Conservation (phyloP, 2,329 filamentous ascomycete species). For the Capronia coronata region DNA sequence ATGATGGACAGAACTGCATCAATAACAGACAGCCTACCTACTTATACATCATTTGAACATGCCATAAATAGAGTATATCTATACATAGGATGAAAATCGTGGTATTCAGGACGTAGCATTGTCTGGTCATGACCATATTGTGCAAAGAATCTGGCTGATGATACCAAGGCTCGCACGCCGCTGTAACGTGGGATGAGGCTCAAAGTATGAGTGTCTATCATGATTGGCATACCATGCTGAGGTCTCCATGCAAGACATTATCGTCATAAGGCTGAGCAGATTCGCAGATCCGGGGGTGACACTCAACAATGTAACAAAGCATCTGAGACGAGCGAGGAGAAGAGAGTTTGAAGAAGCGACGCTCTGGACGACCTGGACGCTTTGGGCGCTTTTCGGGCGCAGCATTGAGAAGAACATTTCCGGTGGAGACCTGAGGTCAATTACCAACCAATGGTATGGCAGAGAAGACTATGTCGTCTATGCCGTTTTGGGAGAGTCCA, state of each 20-base stretch:
- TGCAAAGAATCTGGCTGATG: background rate
- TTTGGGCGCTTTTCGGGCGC: background rate
- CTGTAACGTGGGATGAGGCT: slow-evolving; percentile 1
- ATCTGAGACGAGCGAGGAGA: too few species aligned
- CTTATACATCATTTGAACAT: slow-evolving; percentile 11
- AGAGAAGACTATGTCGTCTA: background rate
- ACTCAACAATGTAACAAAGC: too few species aligned
- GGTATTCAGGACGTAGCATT: background rate
- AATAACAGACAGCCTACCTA: slow-evolving; percentile 5
- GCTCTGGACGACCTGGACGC: too few species aligned
- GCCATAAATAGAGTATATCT: background rate
- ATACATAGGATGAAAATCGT: background rate
- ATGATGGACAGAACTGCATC: slow-evolving; percentile 7
- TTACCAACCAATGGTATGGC: background rate
- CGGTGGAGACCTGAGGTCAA: background rate
- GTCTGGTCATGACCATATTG: background rate
- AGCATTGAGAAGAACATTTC: background rate
- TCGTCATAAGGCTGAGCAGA: background rate
- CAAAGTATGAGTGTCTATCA: background rate
- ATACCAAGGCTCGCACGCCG: background rate
- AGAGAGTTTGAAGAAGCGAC: background rate
- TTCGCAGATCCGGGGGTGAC: background rate
- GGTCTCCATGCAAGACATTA: background rate
- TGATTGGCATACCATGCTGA: background rate
- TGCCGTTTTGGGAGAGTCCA: background rate